Percentiles rank a stretch among this genome's conserved stretches.
Evolutionary conservation across 257 asterid species (phyloP).

Genomic region (Przewalskia tangutica): DNA sequence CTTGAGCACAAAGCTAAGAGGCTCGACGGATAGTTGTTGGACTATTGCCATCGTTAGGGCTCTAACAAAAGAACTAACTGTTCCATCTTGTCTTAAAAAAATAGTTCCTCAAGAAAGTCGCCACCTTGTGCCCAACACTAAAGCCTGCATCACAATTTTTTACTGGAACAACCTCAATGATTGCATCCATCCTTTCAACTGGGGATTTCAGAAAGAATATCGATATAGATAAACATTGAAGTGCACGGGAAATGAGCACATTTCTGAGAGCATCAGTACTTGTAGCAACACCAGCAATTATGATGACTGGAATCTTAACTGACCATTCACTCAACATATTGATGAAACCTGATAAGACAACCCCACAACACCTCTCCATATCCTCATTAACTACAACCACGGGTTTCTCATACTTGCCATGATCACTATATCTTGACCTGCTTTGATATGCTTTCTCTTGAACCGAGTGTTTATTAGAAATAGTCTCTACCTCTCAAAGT

Average conservation of each 20-base stretch:
- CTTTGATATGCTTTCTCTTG: too few species aligned
- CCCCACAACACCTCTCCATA: too few species aligned
- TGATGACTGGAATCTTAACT: too few species aligned
- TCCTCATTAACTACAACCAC: too few species aligned
- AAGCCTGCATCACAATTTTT: slow-evolving; percentile 36
- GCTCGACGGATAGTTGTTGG: slow-evolving; percentile 50
- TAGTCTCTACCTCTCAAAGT: too few species aligned
- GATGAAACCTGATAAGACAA: too few species aligned
- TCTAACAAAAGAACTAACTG: slow-evolving; percentile 64
- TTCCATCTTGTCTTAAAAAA: slow-evolving; percentile 82
- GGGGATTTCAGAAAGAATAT: slow-evolving; percentile 69
- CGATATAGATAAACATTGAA: slow-evolving; percentile 36
- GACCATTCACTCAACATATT: too few species aligned
- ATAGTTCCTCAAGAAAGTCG: slow-evolving; percentile 56
- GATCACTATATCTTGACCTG: too few species aligned
- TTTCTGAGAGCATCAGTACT: slow-evolving; percentile 41
- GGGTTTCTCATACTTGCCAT: too few species aligned
- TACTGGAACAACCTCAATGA: slow-evolving; percentile 57
- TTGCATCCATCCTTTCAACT: slow-evolving; percentile 67
- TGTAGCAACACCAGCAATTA: too few species aligned
- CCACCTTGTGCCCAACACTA: slow-evolving; percentile 55
- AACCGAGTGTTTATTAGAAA: too few species aligned
- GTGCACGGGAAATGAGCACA: slow-evolving; percentile 6
- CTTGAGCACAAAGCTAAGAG: slow-evolving; percentile 32
- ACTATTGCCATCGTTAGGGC: slow-evolving; percentile 66